These are phyloP conservation scores for Trichoderma virens DNA, from an alignment of 495 filamentous ascomycete species.

Conservation along the genomic window DNA sequence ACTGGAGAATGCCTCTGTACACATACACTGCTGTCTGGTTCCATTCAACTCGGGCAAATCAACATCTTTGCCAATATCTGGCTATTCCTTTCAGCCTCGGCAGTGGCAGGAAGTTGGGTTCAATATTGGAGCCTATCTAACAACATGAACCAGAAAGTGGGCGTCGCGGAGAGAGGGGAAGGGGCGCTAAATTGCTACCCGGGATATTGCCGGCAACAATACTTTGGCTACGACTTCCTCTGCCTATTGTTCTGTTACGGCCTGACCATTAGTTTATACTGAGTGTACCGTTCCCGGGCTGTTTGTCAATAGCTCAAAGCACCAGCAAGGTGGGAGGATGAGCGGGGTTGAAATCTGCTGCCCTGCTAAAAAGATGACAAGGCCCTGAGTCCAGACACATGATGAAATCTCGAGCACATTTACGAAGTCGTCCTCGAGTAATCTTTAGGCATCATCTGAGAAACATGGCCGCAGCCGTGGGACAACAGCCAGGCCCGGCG, in stretches of 20 bases:
- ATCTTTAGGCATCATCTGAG: constrained; percentile 4
- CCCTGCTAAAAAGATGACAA: neutral
- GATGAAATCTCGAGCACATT: constrained; percentile 6
- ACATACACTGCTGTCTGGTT: neutral
- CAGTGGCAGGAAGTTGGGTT: neutral
- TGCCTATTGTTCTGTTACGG: constrained; percentile 1
- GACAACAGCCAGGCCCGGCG: constrained; percentile 1
- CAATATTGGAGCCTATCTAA: neutral
- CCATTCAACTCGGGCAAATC: neutral
- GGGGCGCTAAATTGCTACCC: neutral
- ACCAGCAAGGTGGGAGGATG: constrained; percentile 3
- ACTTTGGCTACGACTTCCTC: neutral
- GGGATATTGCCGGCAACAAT: constrained; percentile 6
- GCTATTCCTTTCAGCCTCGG: neutral
- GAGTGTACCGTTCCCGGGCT: neutral
- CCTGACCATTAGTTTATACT: neutral
- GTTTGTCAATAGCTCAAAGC: neutral
- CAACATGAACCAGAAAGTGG: neutral
- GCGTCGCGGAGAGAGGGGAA: neutral
- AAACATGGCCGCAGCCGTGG: neutral
- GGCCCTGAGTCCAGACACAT: neutral
- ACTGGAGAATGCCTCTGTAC: neutral
- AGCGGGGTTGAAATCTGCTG: neutral
- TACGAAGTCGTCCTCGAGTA: constrained; percentile 1
- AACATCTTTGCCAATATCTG: neutral